Evolutionary conservation across 2,329 filamentous ascomycete species (phyloP).

Genomic region (Botrytis medusae): DNA sequence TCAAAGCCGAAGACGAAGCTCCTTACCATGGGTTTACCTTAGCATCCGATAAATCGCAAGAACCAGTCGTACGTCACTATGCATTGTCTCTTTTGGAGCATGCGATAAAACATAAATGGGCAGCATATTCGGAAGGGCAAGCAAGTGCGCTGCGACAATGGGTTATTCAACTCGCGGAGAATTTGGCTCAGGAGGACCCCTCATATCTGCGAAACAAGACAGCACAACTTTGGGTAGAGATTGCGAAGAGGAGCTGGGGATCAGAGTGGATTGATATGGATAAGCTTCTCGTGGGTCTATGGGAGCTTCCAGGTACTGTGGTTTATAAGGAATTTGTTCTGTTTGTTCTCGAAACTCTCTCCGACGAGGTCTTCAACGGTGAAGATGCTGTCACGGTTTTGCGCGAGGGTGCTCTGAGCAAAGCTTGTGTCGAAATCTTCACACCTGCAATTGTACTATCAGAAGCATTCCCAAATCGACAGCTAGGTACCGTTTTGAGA

Average conservation of each 20-base stretch:
- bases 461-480: conserved; percentile 73
- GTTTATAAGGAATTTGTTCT: conserved; percentile 83
- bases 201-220: conserved; percentile 89
- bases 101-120: conserved; percentile 82
- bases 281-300: conserved; percentile 73
- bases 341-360: conserved; percentile 83
- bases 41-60: conserved; percentile 71
- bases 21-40: conserved; percentile 83
- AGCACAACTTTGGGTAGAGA: conserved; percentile 89
- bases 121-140: conserved; percentile 68
- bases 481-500: conserved; percentile 62
- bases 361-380: conserved; percentile 89
- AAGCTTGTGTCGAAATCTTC: conserved; percentile 90
- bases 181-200: conserved; percentile 70
- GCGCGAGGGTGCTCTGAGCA: conserved; percentile 79
- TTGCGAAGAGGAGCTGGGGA: conserved; percentile 92
- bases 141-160: conserved; percentile 68
- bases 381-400: conserved; percentile 85
- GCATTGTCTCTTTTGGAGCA: conserved; percentile 90
- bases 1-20: conserved; percentile 77
- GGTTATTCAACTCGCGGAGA: conserved; percentile 75
- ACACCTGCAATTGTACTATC: conserved; percentile 74
- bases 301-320: conserved; percentile 65
- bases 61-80: conserved; percentile 86
- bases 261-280: conserved; percentile 96